Evolutionary conservation across 1,139 yeast species (phyloP), one percentile per base, ranked within the genome.

Genomic region (Zhuliangozyma parablackwelliae): DNA sequence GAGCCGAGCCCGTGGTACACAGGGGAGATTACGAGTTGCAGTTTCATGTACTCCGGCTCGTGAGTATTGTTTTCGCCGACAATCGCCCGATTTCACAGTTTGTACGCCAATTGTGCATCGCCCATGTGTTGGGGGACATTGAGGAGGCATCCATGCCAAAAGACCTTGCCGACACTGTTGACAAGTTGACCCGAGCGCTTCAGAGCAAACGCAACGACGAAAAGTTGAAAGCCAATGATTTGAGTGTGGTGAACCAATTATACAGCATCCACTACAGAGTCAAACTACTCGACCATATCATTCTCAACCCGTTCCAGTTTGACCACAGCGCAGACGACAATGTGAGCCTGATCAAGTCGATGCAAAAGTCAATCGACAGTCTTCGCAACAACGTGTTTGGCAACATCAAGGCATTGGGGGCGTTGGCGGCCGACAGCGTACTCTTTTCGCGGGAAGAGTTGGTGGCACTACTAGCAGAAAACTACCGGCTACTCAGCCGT

Each of bases 261-360:
- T 37, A 42, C 39, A 12, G 28, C 21, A 31, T 16, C n/a, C 50
- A 52, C 34, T 45, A 38, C 26, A 39, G 35, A 24, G 33, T 48
- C n/a, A 39, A 51, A 28, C 34, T 51, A 2, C 32, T 52, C 20
- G 38, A 38, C 7, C 42, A 21, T 30, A 16, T 48, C 1, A n/a
- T 49, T 5, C 21, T 31, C 7, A 33, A 30, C 10, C 36, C 38
- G 12, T 35, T 34, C 26, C 26, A 40, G 35, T 37, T 37, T 11
- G 12, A 10, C 10, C 27, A 11, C n/a, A 28, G 20, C 10, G 30
- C 31, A 21, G 21, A 30, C 20, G 13, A 38, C 16, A 36, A 39
- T 26, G 12, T 16, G 2, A 30, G 29, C 12, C 3, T 10, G 8
- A 11, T 35, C 10, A 27, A 26, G 12, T 21, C 29, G 12, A 10